Base-by-base conservation (phyloP, 768 basidiomycete genomes). In the Erythrobasidium yunnanense region DNA sequence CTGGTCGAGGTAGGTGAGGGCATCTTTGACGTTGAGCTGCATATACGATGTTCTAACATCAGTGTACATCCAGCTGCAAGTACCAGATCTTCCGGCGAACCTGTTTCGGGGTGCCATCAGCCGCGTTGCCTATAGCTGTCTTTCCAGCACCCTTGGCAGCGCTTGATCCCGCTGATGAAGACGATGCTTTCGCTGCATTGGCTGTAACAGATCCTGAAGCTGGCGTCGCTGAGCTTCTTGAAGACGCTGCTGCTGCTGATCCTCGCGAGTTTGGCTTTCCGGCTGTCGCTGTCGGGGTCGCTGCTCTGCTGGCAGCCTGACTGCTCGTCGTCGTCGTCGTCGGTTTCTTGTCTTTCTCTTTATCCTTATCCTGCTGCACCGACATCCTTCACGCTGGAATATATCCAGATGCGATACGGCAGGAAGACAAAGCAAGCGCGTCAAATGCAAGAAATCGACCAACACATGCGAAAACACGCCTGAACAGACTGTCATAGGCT, bases 1-100 rank as follows among this genome's bases (percentile, higher is more conserved):
- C 30, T 74, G 62, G 63, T 76, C 75, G 57, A 76, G 70, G 67
- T 76, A 76, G 53, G 71, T 68, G n/a, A 73, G 66, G 0, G 72
- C 72, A 45, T 73, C 72, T 53, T 70, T 73, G 55, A 73, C 72
- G 60, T 72, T 73, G 11, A 72, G 66, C 2, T 69, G 65, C 6
- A 30, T 47, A 7, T 27, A 29, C 17, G 15, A 23, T 30, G 46
- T 6, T 29, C 60, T 30, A 63, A 23, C 54, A 15, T 32, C 54
- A 5, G 54, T 13, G 4, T 7, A 27, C 6, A 13, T 29, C 52
- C 27, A 23, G 52, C n/a, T 15, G 54, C 54, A 33, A 38, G n/a
- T n/a, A n/a, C n/a, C n/a, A n/a, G n/a, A n/a, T n/a, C n/a, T n/a
- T n/a, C n/a, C n/a, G n/a, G n/a, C n/a, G n/a, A n/a, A n/a, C n/a